These are phyloP conservation scores for Suillus fuscotomentosus DNA, from an alignment of 768 basidiomycete genomes.

Conservation along the genomic window DNA sequence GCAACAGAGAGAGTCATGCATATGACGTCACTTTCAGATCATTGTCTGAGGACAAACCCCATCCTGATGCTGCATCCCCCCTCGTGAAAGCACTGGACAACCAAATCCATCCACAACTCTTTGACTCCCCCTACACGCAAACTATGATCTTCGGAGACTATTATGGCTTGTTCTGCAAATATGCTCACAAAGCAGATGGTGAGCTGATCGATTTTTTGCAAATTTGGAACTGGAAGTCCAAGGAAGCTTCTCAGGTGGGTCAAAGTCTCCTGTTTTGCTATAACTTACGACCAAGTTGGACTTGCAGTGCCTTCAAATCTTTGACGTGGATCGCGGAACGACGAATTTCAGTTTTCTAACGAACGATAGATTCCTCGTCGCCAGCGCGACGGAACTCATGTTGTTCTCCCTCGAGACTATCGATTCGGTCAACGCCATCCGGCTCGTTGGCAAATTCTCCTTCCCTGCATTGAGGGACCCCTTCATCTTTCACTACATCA, in stretches of 20 bases:
- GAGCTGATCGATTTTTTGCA: neutral
- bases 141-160: neutral
- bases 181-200: neutral
- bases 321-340: neutral
- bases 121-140: neutral
- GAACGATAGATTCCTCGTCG: neutral
- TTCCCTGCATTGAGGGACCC: neutral
- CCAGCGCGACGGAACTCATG: neutral
- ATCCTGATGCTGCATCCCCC: neutral
- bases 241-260: neutral
- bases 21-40: neutral
- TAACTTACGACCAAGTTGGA: neutral
- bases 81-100: neutral
- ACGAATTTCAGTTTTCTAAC: neutral
- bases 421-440: neutral
- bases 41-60: neutral
- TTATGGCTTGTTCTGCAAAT: neutral
- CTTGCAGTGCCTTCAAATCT: neutral
- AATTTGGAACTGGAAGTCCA: slow-evolving; percentile 1
- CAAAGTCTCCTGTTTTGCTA: neutral
- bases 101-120: neutral
- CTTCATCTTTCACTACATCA: neutral
- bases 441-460: neutral
- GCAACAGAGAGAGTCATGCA: neutral
- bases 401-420: neutral